phyloP scores from a whole-genome alignment of 495 filamentous ascomycete genomes.

The Cercophora newfieldiana region DNA sequence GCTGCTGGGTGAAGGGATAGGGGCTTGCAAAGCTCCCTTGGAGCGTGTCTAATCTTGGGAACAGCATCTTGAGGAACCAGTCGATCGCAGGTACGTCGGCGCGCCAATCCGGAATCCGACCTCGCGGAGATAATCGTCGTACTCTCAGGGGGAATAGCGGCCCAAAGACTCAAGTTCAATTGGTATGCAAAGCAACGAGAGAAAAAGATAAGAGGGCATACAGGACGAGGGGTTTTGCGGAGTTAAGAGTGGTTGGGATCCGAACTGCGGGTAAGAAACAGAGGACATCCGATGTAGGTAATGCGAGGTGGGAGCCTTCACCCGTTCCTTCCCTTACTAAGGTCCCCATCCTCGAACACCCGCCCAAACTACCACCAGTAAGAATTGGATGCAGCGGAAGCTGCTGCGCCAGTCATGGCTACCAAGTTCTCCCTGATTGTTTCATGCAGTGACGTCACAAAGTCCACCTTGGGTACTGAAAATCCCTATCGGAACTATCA shows the following conservation, averaged over 20 bases:
- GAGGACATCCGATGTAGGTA: neutral
- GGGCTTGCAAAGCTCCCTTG: conserved; percentile 45
- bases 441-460: neutral
- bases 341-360: neutral
- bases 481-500: neutral
- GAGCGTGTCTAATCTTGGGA: conserved; percentile 47
- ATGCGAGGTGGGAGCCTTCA: neutral
- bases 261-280: neutral
- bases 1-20: conserved; percentile 18
- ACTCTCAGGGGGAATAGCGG: neutral
- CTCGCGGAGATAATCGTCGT: neutral
- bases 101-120: neutral
- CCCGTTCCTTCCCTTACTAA: neutral
- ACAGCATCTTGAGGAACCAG: conserved; percentile 43
- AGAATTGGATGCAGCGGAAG: neutral
- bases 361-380: neutral
- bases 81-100: neutral
- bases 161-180: neutral
- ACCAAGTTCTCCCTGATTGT: neutral
- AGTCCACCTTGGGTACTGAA: neutral
- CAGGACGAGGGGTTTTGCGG: neutral
- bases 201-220: neutral
- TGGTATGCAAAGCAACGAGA: neutral
- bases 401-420: neutral
- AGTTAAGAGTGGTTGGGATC: neutral